These are phyloP conservation scores for Heliocybe sulcata DNA, from an alignment of 1,284 basidiomycete species.

Conservation along the genomic window DNA sequence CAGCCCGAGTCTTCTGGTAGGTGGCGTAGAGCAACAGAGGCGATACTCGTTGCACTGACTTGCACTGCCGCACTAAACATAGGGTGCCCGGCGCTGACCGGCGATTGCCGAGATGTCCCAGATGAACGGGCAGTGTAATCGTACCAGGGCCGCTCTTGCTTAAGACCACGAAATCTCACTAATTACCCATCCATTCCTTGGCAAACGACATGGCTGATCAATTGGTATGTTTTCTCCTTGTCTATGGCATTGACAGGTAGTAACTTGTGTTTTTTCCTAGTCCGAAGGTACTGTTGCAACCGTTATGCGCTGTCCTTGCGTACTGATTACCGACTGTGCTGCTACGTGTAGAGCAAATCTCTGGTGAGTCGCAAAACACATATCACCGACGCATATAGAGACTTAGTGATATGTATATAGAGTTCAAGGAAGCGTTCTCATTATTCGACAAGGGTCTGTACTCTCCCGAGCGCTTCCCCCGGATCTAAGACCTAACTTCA, in stretches of 20 bases:
- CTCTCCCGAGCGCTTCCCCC: not conserved
- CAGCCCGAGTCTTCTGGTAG: no score
- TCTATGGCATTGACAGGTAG: slow-evolving; percentile 9
- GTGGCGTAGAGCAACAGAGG: no score
- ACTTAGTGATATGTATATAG: slow-evolving; percentile 30
- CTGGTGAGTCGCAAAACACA: slow-evolving; percentile 36
- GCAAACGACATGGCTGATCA: slow-evolving; percentile 55
- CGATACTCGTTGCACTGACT: no score
- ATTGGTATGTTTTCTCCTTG: slow-evolving; percentile 39
- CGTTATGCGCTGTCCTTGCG: not conserved
- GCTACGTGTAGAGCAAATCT: slow-evolving; percentile 52
- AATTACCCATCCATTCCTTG: not conserved
- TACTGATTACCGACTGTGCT: not conserved
- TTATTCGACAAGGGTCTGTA: slow-evolving; percentile 84
- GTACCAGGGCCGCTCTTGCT: not conserved
- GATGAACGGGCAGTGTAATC: not conserved
- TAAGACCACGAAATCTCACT: not conserved
- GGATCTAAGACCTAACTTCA: not conserved
- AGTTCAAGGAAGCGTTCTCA: slow-evolving; percentile 90
- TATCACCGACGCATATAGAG: not conserved
- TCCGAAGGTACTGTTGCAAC: slow-evolving; percentile 48
- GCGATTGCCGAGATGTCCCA: not conserved
- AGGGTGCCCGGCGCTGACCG: not conserved
- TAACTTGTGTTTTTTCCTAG: slow-evolving; percentile 26
- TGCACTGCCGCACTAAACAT: not conserved